Conservation (phyloP, 73 alveolate genomes). For the Paramecium pentaurelia region DNA sequence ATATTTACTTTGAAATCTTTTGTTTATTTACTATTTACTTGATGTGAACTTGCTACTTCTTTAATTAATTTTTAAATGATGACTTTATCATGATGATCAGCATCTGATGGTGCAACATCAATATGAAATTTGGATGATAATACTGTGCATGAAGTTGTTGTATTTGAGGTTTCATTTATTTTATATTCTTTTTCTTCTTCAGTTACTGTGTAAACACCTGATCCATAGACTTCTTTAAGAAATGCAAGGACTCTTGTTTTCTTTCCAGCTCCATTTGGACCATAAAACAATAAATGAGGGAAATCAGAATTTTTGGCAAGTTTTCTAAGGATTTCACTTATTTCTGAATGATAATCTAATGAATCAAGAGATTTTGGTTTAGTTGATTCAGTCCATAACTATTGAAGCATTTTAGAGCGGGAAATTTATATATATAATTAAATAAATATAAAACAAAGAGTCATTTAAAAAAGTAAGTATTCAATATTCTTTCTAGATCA, state of each 20-base stretch:
- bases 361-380: constrained; percentile 77
- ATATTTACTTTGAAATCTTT: constrained; percentile 65
- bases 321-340: constrained; percentile 55
- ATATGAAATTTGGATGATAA: constrained; percentile 83
- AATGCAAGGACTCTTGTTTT: constrained; percentile 90
- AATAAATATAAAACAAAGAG: not conserved
- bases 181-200: constrained; percentile 91
- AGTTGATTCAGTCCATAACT: constrained; percentile 94
- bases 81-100: constrained; percentile 90
- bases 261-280: constrained; percentile 98
- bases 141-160: constrained; percentile 81
- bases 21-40: constrained; percentile 69
- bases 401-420: constrained; percentile 9
- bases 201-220: constrained; percentile 83
- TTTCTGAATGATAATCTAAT: not conserved
- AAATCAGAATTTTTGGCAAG: constrained; percentile 88
- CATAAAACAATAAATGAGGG: constrained; percentile 97
- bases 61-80: constrained; percentile 89
- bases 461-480: not conserved
- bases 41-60: constrained; percentile 88
- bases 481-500: not conserved
- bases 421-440: not conserved
- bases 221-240: constrained; percentile 85
- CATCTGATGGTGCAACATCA: constrained; percentile 97
- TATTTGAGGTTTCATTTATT: constrained; percentile 59